Percentiles rank a stretch among this genome's conserved stretches.
phyloP scores from a whole-genome alignment of 2,329 filamentous ascomycete genomes.

The Taxawa tesnikishii region DNA sequence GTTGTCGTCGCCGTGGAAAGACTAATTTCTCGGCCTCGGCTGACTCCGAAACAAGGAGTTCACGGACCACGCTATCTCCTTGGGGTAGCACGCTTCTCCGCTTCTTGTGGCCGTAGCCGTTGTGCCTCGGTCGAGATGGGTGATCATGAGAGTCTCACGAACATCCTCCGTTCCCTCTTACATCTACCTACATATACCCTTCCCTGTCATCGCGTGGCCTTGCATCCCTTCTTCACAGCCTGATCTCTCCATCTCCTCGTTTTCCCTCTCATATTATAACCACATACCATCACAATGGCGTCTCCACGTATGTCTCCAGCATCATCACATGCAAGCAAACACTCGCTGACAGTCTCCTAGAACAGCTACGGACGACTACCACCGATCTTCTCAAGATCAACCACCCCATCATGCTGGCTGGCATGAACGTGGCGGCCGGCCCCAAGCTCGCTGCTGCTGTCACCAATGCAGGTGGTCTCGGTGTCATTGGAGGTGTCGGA shows the following conservation, averaged over 20 bases:
- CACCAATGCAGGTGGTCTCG: slow-evolving; percentile 90
- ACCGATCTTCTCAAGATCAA: slow-evolving; percentile 98
- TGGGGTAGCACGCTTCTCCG: not conserved
- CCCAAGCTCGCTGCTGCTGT: slow-evolving; percentile 94
- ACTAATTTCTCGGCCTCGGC: no score
- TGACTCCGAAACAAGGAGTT: not conserved
- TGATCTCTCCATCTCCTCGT: slow-evolving; percentile 2
- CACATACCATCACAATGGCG: slow-evolving; percentile 44
- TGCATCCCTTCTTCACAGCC: not conserved
- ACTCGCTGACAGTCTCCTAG: slow-evolving; percentile 33
- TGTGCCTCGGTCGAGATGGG: not conserved
- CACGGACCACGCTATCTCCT: not conserved
- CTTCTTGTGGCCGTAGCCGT: not conserved
- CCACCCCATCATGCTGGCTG: slow-evolving; percentile 87
- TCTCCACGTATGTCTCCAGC: slow-evolving; percentile 58
- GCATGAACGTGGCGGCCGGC: slow-evolving; percentile 98
- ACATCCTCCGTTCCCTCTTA: slow-evolving; percentile 1
- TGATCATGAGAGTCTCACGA: not conserved
- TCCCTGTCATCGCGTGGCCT: slow-evolving; percentile 1
- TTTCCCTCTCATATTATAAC: slow-evolving; percentile 3
- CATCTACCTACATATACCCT: slow-evolving; percentile 1
- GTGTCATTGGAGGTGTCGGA: slow-evolving; percentile 88
- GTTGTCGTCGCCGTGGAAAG: no score
- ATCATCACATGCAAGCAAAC: slow-evolving; percentile 11
- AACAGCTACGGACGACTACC: slow-evolving; percentile 78